Evolutionary conservation across 805 yeast genomes (phyloP).

Genomic region (Metschnikowia dekortorum): DNA sequence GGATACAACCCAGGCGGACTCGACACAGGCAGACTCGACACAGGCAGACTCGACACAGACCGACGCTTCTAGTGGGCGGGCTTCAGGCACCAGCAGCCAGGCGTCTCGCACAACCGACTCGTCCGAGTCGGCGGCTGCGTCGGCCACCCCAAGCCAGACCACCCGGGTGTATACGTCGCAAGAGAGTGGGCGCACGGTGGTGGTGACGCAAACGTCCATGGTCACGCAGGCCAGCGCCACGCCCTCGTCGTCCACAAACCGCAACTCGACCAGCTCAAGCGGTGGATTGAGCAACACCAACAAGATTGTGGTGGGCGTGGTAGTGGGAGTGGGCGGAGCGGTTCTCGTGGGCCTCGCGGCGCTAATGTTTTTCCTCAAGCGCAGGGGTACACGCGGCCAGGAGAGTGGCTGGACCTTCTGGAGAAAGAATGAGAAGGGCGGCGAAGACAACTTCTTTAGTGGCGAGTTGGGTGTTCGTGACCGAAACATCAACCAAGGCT

Average conservation of each 20-base stretch:
- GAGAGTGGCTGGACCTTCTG: conserved; percentile 43
- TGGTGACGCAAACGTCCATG: conserved; percentile 38
- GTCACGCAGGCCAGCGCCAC: conserved; percentile 21
- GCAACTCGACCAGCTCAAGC: conserved; percentile 10
- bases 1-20: too few relatives aligned
- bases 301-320: conserved; percentile 44
- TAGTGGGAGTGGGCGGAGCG: conserved; percentile 45
- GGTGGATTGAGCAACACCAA: conserved; percentile 40
- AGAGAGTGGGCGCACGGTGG: conserved; percentile 33
- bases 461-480: conserved; percentile 47
- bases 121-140: background rate
- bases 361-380: conserved; percentile 32
- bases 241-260: conserved; percentile 22
- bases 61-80: background rate
- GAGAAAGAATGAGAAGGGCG: conserved; percentile 42
- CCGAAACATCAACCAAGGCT: conserved; percentile 44
- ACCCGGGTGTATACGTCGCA: conserved; percentile 26
- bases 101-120: too few relatives aligned
- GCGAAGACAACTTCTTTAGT: conserved; percentile 34
- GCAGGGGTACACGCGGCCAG: conserved; percentile 26
- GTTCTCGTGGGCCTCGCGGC: conserved; percentile 33
- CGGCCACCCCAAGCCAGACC: conserved; percentile 14
- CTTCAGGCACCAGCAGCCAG: background rate
- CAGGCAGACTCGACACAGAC: background rate
- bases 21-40: too few relatives aligned